Evolutionary conservation across 73 alveolate species (phyloP), one percentile per base, ranked within the genome.

Genomic region (Paramecium biaurelia): DNA sequence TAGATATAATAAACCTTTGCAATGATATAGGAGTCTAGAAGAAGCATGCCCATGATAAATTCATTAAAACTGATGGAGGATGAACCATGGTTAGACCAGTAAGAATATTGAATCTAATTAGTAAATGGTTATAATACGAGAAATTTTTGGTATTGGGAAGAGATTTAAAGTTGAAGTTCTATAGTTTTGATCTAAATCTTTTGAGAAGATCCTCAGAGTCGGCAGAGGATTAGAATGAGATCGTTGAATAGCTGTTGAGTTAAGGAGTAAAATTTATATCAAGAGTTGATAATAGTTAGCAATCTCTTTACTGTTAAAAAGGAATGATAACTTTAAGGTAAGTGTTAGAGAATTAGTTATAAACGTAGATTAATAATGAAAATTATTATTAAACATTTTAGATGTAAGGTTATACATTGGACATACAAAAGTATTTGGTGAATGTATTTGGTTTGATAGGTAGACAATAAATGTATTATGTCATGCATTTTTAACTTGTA

Each of bases 51-150:
- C 6, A 32, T 26, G 2, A 63, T 63, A 14, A 63, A 63, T 26
- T 63, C 84, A 30, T 26, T 63, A 26, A 63, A 63, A 30, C 7
- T 32, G 58, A n/a, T 34, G 18, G 90, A 43, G 4, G 90, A 79
- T 20, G 90, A 79, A n/a, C 90, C 90, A 9, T 79, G 90, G 90
- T 18, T 43, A 14, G 42, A 79, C 18, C 56, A 43, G 90, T 79
- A 79, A 20, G 12, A 42, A 15, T 24, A 24, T 38, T 24, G 0
- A 4, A 20, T 79, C 12, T 4, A 9, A 79, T 43, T 79, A 79
- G 90, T 2, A 79, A 79, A 47, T 79, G 90, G 90, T 45, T 79
- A 12, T 79, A 24, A 24, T 23, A 79, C 43, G 90, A 79, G 56
- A 79, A 79, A 7, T 26, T 14, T 6, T 1, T 79, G 0, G 90